A percentile compares a stretch with the other conserved stretches of the same genome.
phyloP scores from a whole-genome alignment of 1,284 basidiomycete genomes.

The Ustilago cynodontis region DNA sequence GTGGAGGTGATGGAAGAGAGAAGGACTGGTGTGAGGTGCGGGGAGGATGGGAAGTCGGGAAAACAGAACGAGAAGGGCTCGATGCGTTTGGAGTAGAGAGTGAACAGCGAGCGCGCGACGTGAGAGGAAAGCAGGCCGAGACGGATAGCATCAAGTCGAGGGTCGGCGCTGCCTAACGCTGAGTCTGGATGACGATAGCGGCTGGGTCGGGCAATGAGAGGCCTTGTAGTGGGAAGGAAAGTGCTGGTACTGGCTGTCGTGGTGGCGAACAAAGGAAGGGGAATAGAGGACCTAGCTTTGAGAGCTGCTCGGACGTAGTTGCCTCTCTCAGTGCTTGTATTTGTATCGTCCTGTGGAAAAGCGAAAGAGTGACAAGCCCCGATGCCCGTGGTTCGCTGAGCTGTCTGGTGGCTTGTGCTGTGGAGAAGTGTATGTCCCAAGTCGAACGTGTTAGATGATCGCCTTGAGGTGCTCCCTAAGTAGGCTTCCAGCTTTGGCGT shows the following conservation, averaged over 20 bases:
- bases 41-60: constrained; percentile 38
- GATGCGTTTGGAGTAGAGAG: constrained; percentile 22
- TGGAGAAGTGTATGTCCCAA: not conserved
- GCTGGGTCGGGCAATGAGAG: constrained; percentile 19
- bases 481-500: not conserved
- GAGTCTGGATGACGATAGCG: constrained; percentile 32
- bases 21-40: constrained; percentile 32
- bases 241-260: not conserved
- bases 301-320: not conserved
- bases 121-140: constrained; percentile 24
- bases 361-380: not conserved
- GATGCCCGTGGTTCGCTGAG: not conserved
- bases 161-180: constrained; percentile 28
- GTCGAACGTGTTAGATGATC: not conserved
- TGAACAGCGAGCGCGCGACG: constrained; percentile 30
- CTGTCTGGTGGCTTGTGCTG: not conserved
- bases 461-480: not conserved
- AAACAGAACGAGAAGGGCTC: constrained; percentile 37
- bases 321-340: not conserved
- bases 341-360: not conserved
- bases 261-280: not conserved
- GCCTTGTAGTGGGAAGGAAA: not conserved
- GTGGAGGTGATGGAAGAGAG: constrained; percentile 26
- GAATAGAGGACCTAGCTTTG: not conserved
- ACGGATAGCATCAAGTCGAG: constrained; percentile 35